Base-by-base conservation (phyloP, 257 asterid species). In the Penstemon eatonii region DNA sequence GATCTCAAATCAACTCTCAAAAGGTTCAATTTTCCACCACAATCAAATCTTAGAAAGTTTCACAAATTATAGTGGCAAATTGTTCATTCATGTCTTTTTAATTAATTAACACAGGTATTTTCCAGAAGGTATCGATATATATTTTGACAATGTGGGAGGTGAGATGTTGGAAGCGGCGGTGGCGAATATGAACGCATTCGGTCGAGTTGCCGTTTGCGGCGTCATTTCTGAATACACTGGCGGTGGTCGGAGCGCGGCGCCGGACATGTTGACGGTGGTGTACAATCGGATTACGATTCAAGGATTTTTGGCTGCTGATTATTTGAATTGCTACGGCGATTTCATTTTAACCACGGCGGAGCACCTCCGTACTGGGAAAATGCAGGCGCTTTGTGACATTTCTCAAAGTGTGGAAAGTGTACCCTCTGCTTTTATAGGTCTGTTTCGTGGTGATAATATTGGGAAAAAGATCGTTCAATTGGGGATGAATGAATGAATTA, bases 91-190 rank as follows among this genome's bases (percentile, higher is more conserved):
- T 49, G 56, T 13, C 1, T 4, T 1, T 12, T 18, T 2, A 54
- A 6, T 18, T 0, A 15, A 7, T 3, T 8, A 15, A 42, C 3
- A 3, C 51, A 87, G 96, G 79, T 83, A 75, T 70, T 84, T 87
- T 18, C 97, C 96, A 0, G 77, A 84, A 3, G 96, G 97, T 15
- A 90, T 90, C 12, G 96, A 90, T 77, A 81, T 87, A 46, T 90
- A 90, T 44, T 90, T 87, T 0, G 97, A 90, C 70, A 90, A 90
- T 3, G 94, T 87, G 65, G 97, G 97, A 7, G 96, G 82, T 3
- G 82, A 77, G 58, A 86, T 90, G 90, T 72, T 78, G 52, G 94
- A 87, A 78, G 97, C 91, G 1, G 93, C 82, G 0, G 65, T 87
- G 5, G 71, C 73, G 0, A 90, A 86, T 81, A 90, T 83, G 97